Base-by-base conservation (phyloP, 805 yeast genomes). In the Starmerella sp. region DNA sequence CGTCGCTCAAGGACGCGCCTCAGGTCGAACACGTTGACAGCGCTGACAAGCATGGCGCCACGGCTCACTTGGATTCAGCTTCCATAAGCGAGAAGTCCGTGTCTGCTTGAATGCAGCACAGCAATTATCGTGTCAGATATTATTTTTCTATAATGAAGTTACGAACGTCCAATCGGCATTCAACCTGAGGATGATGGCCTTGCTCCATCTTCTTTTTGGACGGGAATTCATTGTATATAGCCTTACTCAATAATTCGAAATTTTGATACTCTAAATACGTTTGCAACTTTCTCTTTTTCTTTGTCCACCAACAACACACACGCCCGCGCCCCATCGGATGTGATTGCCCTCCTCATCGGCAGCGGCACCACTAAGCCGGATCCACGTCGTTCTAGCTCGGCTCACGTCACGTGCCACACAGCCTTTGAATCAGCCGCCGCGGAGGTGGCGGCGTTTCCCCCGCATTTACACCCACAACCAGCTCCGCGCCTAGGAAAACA, bases 1-100 rank as follows among this genome's bases (percentile, higher is more conserved):
- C 69, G 3, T 61, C 66, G 5, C 13, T 60, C 46, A 55, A 46
- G 35, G 51, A 52, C 4, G 30, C 10, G 4, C 37, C 29, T 14
- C 13, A 10, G 2, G 43, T 11, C 11, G 47, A 43, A 34, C 34
- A 35, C 45, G 30, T 34, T 30, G 43, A 42, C 30, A 32, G 6
- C n/a, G n/a, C 17, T 13, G 28, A 36, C 11, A 28, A 28, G 35
- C 39, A 30, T 22, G 28, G 15, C 6, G 36, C 6, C 28, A 22
- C 6, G 1, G 28, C 30, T n/a, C 36, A 31, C n/a, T n/a, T 44
- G 5, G 48, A 44, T 6, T 17, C 48, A 10, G 48, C 48, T n/a
- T 44, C 48, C 4, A 15, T 30, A 5, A 44, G 36, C 22, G 36
- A 44, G 14, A 44, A 44, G 36, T 44, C 48, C 5, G 48, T 44